These are phyloP conservation scores for Scolecobasidium constrictum DNA, from an alignment of 2,329 filamentous ascomycete genomes.

Conservation along the genomic window DNA sequence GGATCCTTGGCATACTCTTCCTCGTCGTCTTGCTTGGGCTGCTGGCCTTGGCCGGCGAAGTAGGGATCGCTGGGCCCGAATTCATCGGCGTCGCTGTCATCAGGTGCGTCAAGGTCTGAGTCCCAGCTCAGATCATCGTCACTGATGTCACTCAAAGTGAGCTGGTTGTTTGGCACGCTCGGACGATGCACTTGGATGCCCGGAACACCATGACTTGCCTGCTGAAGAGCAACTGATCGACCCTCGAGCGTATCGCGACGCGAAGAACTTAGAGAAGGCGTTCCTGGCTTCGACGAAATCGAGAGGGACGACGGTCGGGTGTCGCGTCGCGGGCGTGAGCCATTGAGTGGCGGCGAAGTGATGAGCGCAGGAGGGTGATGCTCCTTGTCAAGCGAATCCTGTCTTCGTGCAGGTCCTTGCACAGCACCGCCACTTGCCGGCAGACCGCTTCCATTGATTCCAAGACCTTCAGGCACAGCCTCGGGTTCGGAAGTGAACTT, in stretches of 20 bases:
- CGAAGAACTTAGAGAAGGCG: neutral
- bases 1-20: slow-evolving; percentile 38
- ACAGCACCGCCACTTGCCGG: neutral
- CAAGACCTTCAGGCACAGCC: slow-evolving; percentile 3
- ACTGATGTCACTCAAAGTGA: slow-evolving; percentile 18
- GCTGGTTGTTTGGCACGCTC: neutral
- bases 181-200: slow-evolving; percentile 8
- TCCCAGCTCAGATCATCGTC: slow-evolving; percentile 28
- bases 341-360: neutral
- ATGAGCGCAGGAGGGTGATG: neutral
- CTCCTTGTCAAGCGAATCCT: neutral
- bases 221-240: neutral
- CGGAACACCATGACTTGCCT: slow-evolving; percentile 3
- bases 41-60: neutral
- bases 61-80: neutral
- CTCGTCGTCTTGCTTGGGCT: slow-evolving; percentile 21
- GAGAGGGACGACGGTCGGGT: slow-evolving; percentile 4
- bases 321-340: neutral
- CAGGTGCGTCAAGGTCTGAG: slow-evolving; percentile 26
- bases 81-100: slow-evolving; percentile 6
- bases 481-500: slow-evolving; percentile 7
- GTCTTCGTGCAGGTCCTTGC: slow-evolving; percentile 1
- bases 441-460: slow-evolving; percentile 1
- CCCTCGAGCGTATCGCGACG: slow-evolving; percentile 6
- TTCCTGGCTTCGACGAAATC: slow-evolving; percentile 1